Evolutionary conservation across 2,329 filamentous ascomycete species (phyloP), one percentile per base, ranked within the genome.

Genomic region (Grosmannia huntii): DNA sequence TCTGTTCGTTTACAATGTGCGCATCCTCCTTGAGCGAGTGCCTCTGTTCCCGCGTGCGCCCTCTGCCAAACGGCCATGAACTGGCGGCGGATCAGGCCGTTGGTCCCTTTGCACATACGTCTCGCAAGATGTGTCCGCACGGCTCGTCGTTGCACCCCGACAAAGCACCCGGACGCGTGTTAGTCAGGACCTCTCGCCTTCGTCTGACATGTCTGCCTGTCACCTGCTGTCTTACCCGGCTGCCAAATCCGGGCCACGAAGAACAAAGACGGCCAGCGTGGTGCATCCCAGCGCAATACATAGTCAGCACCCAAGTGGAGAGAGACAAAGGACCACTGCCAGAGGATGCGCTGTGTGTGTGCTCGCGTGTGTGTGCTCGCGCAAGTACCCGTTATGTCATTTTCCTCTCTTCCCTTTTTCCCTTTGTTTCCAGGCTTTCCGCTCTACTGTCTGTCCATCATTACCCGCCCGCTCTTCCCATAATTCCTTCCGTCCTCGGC

Each of bases 401-500:
- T 44, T n/a, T 19, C 21, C 41, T 44, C 21, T 44, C 14, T 44
- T 44, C 1, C 3, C 19, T 33, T 53, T 31, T 27, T 36, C 16
- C 4, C n/a, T 53, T 36, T n/a, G 11, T n/a, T 38, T 41, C 5
- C 52, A 23, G n/a, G 19, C 11, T 38, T 27, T 23, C 23, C 9
- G 11, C 36, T 27, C 5, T 21, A 16, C 9, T 53, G 31, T n/a
- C 58, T 57, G 57, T 46, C 57, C 60, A 60, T 60, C 59, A 54
- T 58, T 60, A 59, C 60, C 59, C 58, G 46, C 31, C 59, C 59
- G 59, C 56, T 52, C 57, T 57, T 57, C 53, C 57, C 59, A 53
- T 27, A 25, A 54, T 58, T 60, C 61, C 56, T 60, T 61, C 61
- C 61, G 61, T 59, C 55, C 60, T 61, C 60, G 61, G 60, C 57